phyloP scores from a whole-genome alignment of 306 rosid species.

The Gastrolobium bilobum region DNA sequence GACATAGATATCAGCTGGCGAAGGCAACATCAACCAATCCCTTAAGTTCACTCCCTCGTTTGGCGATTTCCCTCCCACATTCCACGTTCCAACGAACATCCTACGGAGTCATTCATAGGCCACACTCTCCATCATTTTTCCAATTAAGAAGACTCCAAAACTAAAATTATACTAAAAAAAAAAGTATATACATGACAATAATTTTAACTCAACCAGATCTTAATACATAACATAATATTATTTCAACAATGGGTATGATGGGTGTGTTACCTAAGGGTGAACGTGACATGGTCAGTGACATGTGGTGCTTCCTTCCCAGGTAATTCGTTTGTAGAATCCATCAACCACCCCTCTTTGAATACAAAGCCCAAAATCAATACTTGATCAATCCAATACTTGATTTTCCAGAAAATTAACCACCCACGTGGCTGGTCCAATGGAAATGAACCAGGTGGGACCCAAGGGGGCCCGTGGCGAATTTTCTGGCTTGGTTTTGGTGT shows the following conservation, averaged over 20 bases:
- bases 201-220: not conserved
- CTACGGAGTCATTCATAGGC: constrained; percentile 39
- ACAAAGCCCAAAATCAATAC: constrained; percentile 18
- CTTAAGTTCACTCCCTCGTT: constrained; percentile 62
- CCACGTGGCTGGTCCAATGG: constrained; percentile 56
- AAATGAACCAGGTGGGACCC: constrained; percentile 35
- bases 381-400: not conserved
- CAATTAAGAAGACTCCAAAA: not conserved
- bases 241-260: not conserved
- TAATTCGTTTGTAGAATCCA: constrained; percentile 47
- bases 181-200: not conserved
- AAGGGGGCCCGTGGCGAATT: not conserved
- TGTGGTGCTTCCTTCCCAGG: constrained; percentile 43
- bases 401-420: constrained; percentile 35
- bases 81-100: constrained; percentile 86
- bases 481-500: not conserved
- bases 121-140: not conserved
- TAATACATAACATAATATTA: not conserved
- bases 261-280: constrained; percentile 58
- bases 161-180: not conserved
- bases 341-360: constrained; percentile 55
- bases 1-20: constrained; percentile 71
- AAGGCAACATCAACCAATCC: constrained; percentile 70
- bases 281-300: constrained; percentile 45
- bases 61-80: constrained; percentile 81